Evolutionary conservation across 768 basidiomycete genomes (phyloP).

Genomic region (Mycena capillaripes): DNA sequence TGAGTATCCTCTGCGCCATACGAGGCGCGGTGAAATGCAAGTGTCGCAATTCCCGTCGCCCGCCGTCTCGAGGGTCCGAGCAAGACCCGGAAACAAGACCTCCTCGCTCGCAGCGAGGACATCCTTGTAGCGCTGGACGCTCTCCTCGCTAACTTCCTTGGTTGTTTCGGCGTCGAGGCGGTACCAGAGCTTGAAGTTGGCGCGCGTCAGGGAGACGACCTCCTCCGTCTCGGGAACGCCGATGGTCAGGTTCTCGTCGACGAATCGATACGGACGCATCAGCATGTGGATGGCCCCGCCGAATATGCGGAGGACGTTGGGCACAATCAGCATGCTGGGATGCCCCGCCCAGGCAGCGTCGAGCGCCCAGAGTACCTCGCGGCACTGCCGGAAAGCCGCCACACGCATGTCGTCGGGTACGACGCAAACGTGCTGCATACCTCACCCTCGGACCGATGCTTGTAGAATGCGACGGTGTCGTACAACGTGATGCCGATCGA

Average conservation of each 20-base stretch:
- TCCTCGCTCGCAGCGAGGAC: neutral
- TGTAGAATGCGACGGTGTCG: neutral
- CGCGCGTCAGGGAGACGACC: neutral
- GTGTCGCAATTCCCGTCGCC: no score
- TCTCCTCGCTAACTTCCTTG: neutral
- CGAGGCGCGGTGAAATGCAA: neutral
- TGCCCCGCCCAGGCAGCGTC: no score
- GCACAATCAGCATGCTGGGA: no score
- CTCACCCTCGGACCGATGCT: conserved; percentile 7
- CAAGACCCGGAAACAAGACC: neutral
- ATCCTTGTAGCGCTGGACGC: neutral
- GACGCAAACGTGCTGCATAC: neutral
- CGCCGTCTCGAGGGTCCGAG: neutral
- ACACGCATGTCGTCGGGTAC: neutral
- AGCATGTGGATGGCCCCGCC: neutral
- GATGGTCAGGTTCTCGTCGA: neutral
- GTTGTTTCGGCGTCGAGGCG: neutral
- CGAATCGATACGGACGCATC: neutral
- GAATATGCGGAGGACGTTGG: neutral
- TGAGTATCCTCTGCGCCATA: neutral
- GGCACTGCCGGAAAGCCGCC: neutral
- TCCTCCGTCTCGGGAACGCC: neutral
- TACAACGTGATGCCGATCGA: no score
- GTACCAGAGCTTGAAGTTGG: conserved; percentile 4
- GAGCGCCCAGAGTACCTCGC: neutral